Evolutionary conservation across 805 yeast species (phyloP), one percentile per base, ranked within the genome.

Genomic region (Candida fluviatilis): DNA sequence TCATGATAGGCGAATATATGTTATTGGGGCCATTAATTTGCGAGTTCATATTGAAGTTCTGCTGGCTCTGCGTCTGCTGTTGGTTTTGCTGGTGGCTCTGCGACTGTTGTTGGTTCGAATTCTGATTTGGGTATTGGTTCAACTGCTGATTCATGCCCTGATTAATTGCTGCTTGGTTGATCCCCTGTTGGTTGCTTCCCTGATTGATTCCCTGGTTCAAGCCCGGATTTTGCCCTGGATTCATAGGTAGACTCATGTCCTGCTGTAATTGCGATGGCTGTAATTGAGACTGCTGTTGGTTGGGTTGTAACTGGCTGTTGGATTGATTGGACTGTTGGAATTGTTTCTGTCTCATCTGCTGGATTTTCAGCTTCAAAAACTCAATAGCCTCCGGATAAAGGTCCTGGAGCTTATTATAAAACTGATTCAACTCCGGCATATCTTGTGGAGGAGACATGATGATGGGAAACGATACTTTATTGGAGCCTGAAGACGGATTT

Each of bases 321-420:
- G 29, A 10, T 12, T 10, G 29, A 13, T 26, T 26, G 25, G 10
- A 7, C 19, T 50, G 49, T 15, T 42, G 49, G 37, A 48, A 55
- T 36, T 60, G 60, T 35, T 49, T 58, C 31, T 59, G 58, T 38
- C 55, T 57, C 63, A 66, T 56, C 40, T 64, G 69, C 31, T 61
- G 63, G 34, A 66, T 54, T 58, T 57, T 71, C 54, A 54, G 47
- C 43, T 62, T 69, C 37, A 69, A 51, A 34, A 57, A 62, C 39
- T 64, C 71, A n/a, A 69, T 52, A 1, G 78, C 78, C 42, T 76
- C 81, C 0, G 80, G 80, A 43, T 76, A 77, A 26, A 77, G 50
- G 37, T 69, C 71, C 47, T 71, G 74, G 18, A 72, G 55, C 35
- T 64, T 59, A n/a, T 62, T 60, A 51, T 77, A 77, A 29, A 71